These are phyloP conservation scores for Halenospora varia DNA, from an alignment of 495 filamentous ascomycete genomes.

Conservation along the genomic window DNA sequence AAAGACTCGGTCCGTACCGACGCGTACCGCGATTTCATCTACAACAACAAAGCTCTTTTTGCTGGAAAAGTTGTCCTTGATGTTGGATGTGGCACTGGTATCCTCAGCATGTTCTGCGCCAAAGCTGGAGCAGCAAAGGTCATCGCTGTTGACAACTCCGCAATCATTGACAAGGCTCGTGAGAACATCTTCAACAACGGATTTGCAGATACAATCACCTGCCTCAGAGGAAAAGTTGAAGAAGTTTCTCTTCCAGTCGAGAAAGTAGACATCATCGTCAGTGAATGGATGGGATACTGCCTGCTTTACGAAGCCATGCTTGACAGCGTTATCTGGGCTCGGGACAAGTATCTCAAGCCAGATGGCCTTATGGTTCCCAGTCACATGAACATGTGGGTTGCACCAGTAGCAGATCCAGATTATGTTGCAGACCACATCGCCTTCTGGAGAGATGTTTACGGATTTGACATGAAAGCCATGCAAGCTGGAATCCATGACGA, in stretches of 20 bases:
- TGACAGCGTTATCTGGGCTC: constrained; percentile 89
- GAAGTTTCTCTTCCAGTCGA: constrained; percentile 83
- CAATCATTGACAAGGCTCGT: constrained; percentile 90
- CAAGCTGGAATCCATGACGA: constrained; percentile 56
- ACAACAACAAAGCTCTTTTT: constrained; percentile 94
- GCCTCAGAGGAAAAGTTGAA: constrained; percentile 94
- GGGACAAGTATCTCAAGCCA: constrained; percentile 82
- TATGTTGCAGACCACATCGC: constrained; percentile 87
- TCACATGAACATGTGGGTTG: constrained; percentile 85
- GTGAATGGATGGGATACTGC: constrained; percentile 99
- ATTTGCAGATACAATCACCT: constrained; percentile 78
- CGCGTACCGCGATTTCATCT: constrained; percentile 96
- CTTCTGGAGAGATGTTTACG: constrained; percentile 98
- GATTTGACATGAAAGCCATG: constrained; percentile 93
- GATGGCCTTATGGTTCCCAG: constrained; percentile 89
- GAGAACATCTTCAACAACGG: constrained; percentile 88
- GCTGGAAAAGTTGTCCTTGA: constrained; percentile 97
- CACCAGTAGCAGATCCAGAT: constrained; percentile 80
- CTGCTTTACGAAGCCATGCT: constrained; percentile 98
- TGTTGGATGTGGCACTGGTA: constrained; percentile 91
- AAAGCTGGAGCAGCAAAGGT: constrained; percentile 91
- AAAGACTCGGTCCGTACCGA: constrained; percentile 94
- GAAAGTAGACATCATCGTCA: constrained; percentile 97
- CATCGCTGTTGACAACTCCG: constrained; percentile 94
- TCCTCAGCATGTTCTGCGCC: constrained; percentile 84